These are phyloP conservation scores for Xylaria sp. DNA, from an alignment of 2,329 filamentous ascomycete species.

Conservation along the genomic window DNA sequence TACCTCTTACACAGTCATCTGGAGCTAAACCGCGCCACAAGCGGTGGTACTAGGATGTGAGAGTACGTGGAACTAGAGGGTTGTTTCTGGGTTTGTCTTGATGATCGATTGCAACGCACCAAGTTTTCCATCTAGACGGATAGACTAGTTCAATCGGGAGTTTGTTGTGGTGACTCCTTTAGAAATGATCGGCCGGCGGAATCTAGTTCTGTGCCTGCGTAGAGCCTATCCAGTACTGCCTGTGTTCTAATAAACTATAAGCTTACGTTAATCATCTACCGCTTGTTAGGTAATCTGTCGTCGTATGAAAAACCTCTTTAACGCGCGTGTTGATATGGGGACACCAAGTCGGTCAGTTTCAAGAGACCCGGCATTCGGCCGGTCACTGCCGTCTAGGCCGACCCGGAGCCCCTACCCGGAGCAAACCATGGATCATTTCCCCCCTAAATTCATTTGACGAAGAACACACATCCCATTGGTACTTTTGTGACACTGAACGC, in stretches of 20 bases:
- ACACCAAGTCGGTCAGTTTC: not conserved
- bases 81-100: constrained; percentile 1
- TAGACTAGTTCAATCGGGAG: constrained; percentile 11
- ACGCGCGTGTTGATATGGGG: not conserved
- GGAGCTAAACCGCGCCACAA: not conserved
- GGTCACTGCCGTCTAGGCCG: constrained; percentile 14
- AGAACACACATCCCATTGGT: not conserved
- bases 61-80: not conserved
- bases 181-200: constrained; percentile 22
- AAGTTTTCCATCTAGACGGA: constrained; percentile 1
- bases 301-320: not conserved
- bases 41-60: not conserved
- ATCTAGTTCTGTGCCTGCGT: not conserved
- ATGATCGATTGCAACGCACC: constrained; percentile 12
- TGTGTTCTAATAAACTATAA: not conserved
- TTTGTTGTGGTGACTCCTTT: constrained; percentile 3
- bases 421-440: not conserved
- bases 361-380: not conserved
- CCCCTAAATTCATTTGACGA: not conserved
- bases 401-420: not conserved
- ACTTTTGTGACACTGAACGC: not conserved
- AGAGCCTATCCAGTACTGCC: too few relatives aligned
- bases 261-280: not conserved
- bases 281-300: not conserved
- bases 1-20: constrained; percentile 34